phyloP scores from a whole-genome alignment of 129 eudicot genomes.

The Escallonia herrerae region DNA sequence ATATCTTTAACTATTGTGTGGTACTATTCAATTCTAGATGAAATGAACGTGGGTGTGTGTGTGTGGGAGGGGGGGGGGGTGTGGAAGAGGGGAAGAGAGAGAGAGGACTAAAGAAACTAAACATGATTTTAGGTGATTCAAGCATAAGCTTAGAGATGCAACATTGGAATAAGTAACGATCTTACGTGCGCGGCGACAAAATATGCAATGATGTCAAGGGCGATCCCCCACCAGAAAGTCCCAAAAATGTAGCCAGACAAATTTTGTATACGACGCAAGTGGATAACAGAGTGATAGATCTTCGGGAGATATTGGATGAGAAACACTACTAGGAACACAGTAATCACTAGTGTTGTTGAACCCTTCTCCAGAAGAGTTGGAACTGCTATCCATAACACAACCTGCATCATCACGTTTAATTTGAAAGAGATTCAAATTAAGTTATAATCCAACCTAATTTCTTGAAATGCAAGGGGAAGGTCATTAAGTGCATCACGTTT shows the following conservation, averaged over 20 bases:
- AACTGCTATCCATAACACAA: slow-evolving; percentile 79
- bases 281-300: slow-evolving; percentile 85
- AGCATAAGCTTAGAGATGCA: no score
- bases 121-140: no score
- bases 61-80: no score
- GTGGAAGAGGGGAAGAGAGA: no score
- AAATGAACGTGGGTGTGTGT: no score
- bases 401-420: slow-evolving; percentile 33
- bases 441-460: no score
- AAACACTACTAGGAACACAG: slow-evolving; percentile 55
- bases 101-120: no score
- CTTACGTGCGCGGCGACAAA: slow-evolving; percentile 96
- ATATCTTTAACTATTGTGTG: no score
- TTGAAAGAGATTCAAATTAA: no score
- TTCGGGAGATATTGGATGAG: slow-evolving; percentile 85
- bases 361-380: slow-evolving; percentile 67
- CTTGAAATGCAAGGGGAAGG: no score
- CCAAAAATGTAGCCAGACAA: slow-evolving; percentile 90
- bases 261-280: slow-evolving; percentile 85
- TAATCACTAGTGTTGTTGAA: slow-evolving; percentile 59
- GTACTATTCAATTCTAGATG: no score
- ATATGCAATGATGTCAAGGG: slow-evolving; percentile 92
- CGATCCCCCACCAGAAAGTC: slow-evolving; percentile 99
- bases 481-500: no score
- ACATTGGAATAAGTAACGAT: background rate